Percentiles rank a stretch among this genome's conserved stretches.
Evolutionary conservation across 164 flowering plant genomes (phyloP).

Genomic region (Nelumbo lutea): DNA sequence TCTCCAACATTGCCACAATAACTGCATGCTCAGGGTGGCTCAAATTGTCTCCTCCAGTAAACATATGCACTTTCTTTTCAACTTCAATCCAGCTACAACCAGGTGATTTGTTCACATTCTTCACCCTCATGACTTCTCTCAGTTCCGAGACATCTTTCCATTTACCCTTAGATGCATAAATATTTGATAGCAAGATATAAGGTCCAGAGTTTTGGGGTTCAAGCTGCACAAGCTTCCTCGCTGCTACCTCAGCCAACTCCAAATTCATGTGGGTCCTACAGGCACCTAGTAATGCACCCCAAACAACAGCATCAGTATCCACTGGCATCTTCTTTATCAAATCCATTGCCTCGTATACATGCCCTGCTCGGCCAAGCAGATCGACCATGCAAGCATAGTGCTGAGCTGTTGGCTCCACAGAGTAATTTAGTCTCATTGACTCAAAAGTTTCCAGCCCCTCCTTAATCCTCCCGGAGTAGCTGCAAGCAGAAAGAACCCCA

Average conservation of each 20-base stretch:
- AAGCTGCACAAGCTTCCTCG: slow-evolving; percentile 54
- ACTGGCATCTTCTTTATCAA: slow-evolving; percentile 53
- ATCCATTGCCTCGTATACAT: slow-evolving; percentile 51
- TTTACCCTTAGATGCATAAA: slow-evolving; percentile 64
- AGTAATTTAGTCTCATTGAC: slow-evolving; percentile 47
- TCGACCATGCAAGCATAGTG: slow-evolving; percentile 88
- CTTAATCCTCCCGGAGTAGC: slow-evolving; percentile 62
- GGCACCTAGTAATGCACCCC: slow-evolving; percentile 83
- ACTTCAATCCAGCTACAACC: slow-evolving; percentile 90
- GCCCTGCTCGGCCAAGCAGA: slow-evolving; percentile 75
- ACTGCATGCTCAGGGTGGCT: slow-evolving; percentile 47
- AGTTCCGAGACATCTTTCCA: slow-evolving; percentile 57
- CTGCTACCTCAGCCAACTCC: slow-evolving; percentile 74
- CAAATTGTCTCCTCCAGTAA: slow-evolving; percentile 52
- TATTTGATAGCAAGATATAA: slow-evolving; percentile 57
- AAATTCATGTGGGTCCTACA: slow-evolving; percentile 59
- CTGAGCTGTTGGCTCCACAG: slow-evolving; percentile 47
- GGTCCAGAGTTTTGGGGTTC: slow-evolving; percentile 77
- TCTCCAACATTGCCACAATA: slow-evolving; percentile 52
- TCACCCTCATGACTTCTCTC: slow-evolving; percentile 51
- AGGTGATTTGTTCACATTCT: slow-evolving; percentile 55
- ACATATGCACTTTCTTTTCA: slow-evolving; percentile 72
- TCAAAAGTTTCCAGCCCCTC: slow-evolving; percentile 61
- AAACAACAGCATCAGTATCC: slow-evolving; percentile 71
- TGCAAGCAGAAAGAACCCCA: slow-evolving; percentile 77